Conservation (phyloP, 495 filamentous ascomycete species). For the Cudoniella acicularis region DNA sequence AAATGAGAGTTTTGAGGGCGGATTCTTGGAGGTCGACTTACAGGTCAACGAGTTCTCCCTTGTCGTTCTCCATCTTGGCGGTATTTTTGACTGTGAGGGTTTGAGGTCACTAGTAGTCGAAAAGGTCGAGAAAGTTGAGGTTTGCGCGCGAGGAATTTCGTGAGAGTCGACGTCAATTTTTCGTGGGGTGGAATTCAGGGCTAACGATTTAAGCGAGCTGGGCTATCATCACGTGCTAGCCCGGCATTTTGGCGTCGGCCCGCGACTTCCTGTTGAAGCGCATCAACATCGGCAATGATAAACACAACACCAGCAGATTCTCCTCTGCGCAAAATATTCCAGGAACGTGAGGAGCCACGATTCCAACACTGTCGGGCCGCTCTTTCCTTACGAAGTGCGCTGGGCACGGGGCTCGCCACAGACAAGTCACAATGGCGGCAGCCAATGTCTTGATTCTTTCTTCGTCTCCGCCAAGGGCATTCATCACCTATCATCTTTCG, state of each 20-base stretch:
- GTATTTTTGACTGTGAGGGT: slow-evolving; percentile 34
- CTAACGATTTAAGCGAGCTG: slow-evolving; percentile 7
- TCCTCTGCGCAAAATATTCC: neutral
- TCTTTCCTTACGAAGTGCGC: slow-evolving; percentile 32
- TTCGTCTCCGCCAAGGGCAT: slow-evolving; percentile 32
- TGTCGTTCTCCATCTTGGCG: slow-evolving; percentile 90
- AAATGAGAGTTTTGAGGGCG: no score
- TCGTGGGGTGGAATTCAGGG: slow-evolving; percentile 18
- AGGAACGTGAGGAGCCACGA: neutral
- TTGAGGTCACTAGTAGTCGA: slow-evolving; percentile 18
- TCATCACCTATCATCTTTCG: slow-evolving; percentile 29
- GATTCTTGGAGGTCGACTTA: slow-evolving; percentile 44
- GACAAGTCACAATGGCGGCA: slow-evolving; percentile 33
- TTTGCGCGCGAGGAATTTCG: slow-evolving; percentile 13
- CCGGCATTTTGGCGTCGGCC: slow-evolving; percentile 14
- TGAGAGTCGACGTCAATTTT: slow-evolving; percentile 16
- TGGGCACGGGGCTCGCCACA: slow-evolving; percentile 31
- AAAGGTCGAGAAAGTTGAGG: slow-evolving; percentile 17
- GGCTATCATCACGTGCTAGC: slow-evolving; percentile 19
- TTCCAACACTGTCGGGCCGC: slow-evolving; percentile 27
- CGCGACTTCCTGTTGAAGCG: neutral
- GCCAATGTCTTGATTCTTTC: slow-evolving; percentile 28
- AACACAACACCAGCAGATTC: neutral
- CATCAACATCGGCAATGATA: slow-evolving; percentile 5
- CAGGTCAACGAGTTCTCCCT: slow-evolving; percentile 99